Percentiles rank a stretch among this genome's conserved stretches.
Evolutionary conservation across 768 basidiomycete species (phyloP).

Genomic region (Pulveroboletus frians): DNA sequence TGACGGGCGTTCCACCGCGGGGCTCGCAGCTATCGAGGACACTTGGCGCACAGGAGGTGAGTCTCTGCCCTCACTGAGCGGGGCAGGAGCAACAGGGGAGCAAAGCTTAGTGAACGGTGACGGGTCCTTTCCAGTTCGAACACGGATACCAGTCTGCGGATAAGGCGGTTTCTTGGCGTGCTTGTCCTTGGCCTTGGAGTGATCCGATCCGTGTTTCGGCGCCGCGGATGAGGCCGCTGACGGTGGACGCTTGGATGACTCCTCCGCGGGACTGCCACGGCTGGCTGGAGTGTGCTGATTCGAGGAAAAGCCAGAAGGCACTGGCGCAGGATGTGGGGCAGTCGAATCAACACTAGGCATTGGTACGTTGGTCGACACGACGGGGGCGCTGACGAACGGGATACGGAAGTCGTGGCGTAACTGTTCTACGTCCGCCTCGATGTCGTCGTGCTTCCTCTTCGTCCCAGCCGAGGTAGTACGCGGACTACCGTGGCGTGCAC

Average conservation of each 20-base stretch:
- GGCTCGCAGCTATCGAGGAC: slow-evolving; percentile 11
- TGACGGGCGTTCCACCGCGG: slow-evolving; percentile 8
- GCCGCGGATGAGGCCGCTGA: slow-evolving; percentile 2
- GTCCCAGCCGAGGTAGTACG: slow-evolving; percentile 24
- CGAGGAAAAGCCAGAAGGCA: background rate
- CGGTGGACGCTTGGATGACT: slow-evolving; percentile 11
- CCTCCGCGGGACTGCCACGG: slow-evolving; percentile 8
- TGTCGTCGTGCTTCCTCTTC: slow-evolving; percentile 43
- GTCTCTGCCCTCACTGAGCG: slow-evolving; percentile 13
- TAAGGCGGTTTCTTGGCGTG: slow-evolving; percentile 38
- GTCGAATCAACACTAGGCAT: background rate
- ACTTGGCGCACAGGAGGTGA: slow-evolving; percentile 5
- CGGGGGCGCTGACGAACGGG: slow-evolving; percentile 39
- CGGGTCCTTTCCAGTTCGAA: slow-evolving; percentile 36
- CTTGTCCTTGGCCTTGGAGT: slow-evolving; percentile 35
- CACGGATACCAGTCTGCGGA: slow-evolving; percentile 44
- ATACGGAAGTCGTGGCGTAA: slow-evolving; percentile 35
- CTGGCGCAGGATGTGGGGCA: background rate
- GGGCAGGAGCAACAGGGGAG: slow-evolving; percentile 3
- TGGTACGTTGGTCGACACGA: slow-evolving; percentile 15
- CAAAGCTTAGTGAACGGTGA: slow-evolving; percentile 18
- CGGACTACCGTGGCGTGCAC: slow-evolving; percentile 16
- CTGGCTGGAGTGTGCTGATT: slow-evolving; percentile 1
- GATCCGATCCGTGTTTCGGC: slow-evolving; percentile 14
- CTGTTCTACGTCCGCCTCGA: slow-evolving; percentile 32